These are phyloP conservation scores for Botrytis elliptica DNA, from an alignment of 2,329 filamentous ascomycete species.

Conservation along the genomic window DNA sequence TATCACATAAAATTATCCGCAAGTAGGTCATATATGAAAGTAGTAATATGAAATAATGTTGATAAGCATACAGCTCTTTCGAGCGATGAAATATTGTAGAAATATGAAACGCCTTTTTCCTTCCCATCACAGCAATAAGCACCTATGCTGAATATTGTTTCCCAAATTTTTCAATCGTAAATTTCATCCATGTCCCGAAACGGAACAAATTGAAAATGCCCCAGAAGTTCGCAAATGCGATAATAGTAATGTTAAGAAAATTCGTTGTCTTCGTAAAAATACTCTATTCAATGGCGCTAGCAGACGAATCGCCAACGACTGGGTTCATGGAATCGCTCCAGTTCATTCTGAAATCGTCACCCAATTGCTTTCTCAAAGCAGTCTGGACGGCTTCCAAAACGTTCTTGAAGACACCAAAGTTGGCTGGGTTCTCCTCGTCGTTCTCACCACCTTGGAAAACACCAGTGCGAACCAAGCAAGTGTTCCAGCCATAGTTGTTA, in stretches of 20 bases:
- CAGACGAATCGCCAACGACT: constrained; percentile 52
- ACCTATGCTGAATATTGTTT: constrained; percentile 12
- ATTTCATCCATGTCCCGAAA: neutral
- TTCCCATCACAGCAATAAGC: constrained; percentile 9
- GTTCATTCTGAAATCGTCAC: constrained; percentile 71
- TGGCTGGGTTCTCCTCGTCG: constrained; percentile 73
- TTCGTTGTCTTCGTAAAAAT: constrained; percentile 3
- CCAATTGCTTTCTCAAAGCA: constrained; percentile 67
- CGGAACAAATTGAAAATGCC: neutral
- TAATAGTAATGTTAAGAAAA: constrained; percentile 8
- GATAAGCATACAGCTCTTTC: constrained; percentile 5
- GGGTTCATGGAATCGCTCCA: constrained; percentile 73
- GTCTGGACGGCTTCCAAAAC: constrained; percentile 69
- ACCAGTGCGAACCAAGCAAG: constrained; percentile 73
- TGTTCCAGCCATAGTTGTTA: constrained; percentile 83
- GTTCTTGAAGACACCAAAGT: constrained; percentile 72
- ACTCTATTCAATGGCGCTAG: constrained; percentile 54
- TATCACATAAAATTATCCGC: neutral
- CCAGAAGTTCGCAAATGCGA: constrained; percentile 2
- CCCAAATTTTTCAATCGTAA: neutral
- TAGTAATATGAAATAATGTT: constrained; percentile 9
- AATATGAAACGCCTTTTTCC: constrained; percentile 10
- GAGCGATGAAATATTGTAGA: neutral
- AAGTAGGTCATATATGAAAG: neutral
- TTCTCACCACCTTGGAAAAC: constrained; percentile 65